Conservation (phyloP, 768 basidiomycete species). For the Mycena sanguinolenta region DNA sequence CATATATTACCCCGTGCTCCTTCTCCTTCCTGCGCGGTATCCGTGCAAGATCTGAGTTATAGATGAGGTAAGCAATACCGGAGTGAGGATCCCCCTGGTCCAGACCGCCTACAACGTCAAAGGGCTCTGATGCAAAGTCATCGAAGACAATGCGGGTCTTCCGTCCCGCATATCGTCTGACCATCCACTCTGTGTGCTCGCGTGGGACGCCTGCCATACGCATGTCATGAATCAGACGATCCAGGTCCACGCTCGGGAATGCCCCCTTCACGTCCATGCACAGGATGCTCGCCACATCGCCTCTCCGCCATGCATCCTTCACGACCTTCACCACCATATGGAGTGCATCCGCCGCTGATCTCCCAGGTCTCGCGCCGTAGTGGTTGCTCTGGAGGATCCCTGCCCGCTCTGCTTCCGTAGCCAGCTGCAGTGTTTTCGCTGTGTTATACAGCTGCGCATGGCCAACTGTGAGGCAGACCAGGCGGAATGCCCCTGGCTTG, state of each 20-base stretch:
- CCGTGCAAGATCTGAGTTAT: not conserved
- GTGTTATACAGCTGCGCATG: constrained; percentile 36
- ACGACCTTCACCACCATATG: no score
- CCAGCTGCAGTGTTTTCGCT: constrained; percentile 20
- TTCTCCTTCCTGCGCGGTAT: not conserved
- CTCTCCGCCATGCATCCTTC: no score
- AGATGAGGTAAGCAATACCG: not conserved
- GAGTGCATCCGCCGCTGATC: no score
- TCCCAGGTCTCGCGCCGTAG: no score
- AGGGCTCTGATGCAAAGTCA: constrained; percentile 34
- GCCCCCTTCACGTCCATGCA: no score
- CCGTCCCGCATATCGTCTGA: constrained; percentile 15
- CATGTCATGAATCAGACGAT: constrained; percentile 47
- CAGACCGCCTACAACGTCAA: constrained; percentile 35
- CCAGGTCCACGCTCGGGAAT: no score
- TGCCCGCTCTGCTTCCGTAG: constrained; percentile 46
- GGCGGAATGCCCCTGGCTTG: constrained; percentile 49
- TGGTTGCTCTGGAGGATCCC: constrained; percentile 24
- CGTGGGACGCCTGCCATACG: constrained; percentile 43
- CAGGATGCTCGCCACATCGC: no score
- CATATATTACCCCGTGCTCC: no score
- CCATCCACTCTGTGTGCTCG: constrained; percentile 35
- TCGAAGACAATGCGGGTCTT: constrained; percentile 35
- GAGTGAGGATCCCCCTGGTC: constrained; percentile 43
- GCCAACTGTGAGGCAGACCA: constrained; percentile 50